Base-by-base conservation (phyloP, 2,329 filamentous ascomycete genomes). In the Rasamsonia emersonii region DNA sequence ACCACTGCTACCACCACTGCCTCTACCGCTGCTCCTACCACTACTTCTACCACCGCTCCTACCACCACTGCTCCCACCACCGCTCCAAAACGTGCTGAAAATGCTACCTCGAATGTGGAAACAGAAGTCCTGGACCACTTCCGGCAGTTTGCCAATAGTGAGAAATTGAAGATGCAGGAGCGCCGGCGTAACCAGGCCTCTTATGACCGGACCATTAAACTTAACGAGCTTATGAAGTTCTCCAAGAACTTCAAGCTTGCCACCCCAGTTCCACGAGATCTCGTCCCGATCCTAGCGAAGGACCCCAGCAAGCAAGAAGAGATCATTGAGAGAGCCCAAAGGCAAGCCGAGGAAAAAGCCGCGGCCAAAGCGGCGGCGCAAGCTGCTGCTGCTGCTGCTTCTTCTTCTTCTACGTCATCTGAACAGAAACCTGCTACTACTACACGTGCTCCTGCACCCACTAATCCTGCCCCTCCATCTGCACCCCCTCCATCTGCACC, bases 141-240 rank as follows among this genome's bases (percentile, higher is more conserved):
- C 65, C 75, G 74, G 41, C 68, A 76, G 30, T 80, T 80, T 48
- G 73, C 73, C 7, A 73, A 72, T 34, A 64, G 54, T 13, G 75
- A 80, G 54, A 79, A 79, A 51, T 50, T 75, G 41, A 70, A 71
- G 40, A 58, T 77, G 39, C 65, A 73, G 36, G 73, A 79, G 44
- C 67, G 67, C 23, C 66, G 68, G 35, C 67, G 73, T 24, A 67
- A 65, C 27, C 67, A 71, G 42, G 68, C 65, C 13, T 67, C 68
- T 11, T 68, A 77, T 37, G 91, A 96, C 55, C 93, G 93, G 56
- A 86, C 88, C 44, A 78, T 91, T 43, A 95, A 93, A 59, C 61
- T 98, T 40, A 93, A 85, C 38, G 91, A 98, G 61, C 64, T 98
- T 36, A 93, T 91, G 68, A 94, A 89, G 52, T 98, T 98, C 58